Evolutionary conservation across 352 stramenopile genomes (phyloP), one percentile per base, ranked within the genome.

Genomic region (Phytophthora chlamydospora): DNA sequence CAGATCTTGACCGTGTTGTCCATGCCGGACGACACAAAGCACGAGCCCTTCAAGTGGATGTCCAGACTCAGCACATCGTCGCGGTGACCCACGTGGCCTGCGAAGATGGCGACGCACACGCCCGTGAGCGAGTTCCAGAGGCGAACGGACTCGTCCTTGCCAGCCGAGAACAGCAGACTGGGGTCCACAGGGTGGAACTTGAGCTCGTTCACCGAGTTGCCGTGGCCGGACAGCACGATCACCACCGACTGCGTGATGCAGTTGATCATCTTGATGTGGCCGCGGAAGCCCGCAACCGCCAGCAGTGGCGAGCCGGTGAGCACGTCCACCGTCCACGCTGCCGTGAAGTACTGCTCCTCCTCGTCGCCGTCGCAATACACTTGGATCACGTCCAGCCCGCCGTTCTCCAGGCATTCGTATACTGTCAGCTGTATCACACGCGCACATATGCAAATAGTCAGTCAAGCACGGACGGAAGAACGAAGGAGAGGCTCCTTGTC

Each of bases 1-100:
- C 95, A 98, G n/a, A 98, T 73, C 59, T 98, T 98, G 51, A 98
- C 78, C 6, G 78, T 97, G 63, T 97, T 97, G 73, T 98, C 95
- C 82, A 97, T 97, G 17, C 90, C 92, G 0, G 78, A 78, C 17
- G 82, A 95, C 33, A 90, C 90, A 66, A 98, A 97, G 66, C 82
- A 93, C 17, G 81, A 77, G 12, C 95, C 95, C 40, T 85, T 84
- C n/a, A 90, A 62, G 62, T 98, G 93, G 45, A 96, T 78, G 43
- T 93, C 88, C n/a, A 96, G 52, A 48, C 78, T 95, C 49, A 98
- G 48, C 6, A 98, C 90, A 41, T 96, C 82, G 43, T 97, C 86
- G 13, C 87, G 75, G 62, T 98, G 95, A 32, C 92, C 95, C 61
- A 93, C 52, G 51, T 98, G 85, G 17, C 95, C 95, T 5, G 91